Percentiles rank a stretch among this genome's conserved stretches.
Conservation (phyloP, 257 asterid species). For the Paulownia fortunei region DNA sequence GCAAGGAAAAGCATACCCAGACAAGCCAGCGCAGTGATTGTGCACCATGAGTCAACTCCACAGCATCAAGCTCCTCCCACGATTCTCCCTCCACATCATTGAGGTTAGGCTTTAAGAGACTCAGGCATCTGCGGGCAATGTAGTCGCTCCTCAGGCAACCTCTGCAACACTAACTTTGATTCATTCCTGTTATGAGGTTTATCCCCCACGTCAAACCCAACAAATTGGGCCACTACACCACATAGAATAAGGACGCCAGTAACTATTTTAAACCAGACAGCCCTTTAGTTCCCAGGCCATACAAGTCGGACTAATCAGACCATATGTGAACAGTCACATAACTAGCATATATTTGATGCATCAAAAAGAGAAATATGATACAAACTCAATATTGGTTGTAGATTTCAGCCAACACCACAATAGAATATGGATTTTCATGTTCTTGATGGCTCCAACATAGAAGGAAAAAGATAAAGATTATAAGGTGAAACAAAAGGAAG, state of each 20-base stretch:
- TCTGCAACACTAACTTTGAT: conserved; percentile 81
- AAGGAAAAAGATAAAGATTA: background rate
- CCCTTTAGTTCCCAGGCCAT: background rate
- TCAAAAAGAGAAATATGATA: background rate
- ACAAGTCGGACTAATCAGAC: background rate
- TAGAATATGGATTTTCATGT: background rate
- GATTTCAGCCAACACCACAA: background rate
- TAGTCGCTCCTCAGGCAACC: conserved; percentile 77
- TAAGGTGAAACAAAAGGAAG: background rate
- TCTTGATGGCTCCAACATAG: background rate
- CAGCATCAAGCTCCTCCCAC: conserved; percentile 93
- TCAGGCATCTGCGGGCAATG: conserved; percentile 70
- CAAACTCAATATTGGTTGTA: background rate
- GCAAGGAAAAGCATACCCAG: conserved; percentile 63
- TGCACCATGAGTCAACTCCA: conserved; percentile 62
- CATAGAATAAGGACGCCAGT: background rate
- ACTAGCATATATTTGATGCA: background rate
- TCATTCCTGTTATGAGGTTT: conserved; percentile 68
- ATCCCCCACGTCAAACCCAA: conserved; percentile 52
- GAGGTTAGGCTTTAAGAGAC: conserved; percentile 71
- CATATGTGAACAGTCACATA: background rate
- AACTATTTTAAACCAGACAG: conserved; percentile 8
- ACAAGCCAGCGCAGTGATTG: conserved; percentile 92
- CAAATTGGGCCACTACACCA: conserved; percentile 28
- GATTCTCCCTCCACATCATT: conserved; percentile 74